Evolutionary conservation across 768 basidiomycete species (phyloP).

Genomic region (Amanita molliuscula): DNA sequence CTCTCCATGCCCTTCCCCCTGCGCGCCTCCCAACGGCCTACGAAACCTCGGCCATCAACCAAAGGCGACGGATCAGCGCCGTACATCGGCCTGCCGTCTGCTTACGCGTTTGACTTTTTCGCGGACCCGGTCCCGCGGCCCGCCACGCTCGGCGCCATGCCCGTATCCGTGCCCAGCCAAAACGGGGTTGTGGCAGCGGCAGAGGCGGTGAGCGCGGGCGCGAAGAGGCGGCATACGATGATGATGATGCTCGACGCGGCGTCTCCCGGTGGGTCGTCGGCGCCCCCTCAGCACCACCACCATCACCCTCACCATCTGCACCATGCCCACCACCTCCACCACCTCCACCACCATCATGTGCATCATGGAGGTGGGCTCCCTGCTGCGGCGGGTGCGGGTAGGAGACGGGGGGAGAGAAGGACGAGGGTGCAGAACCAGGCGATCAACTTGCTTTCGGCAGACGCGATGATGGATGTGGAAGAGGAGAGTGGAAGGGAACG

Average conservation of each 20-base stretch:
- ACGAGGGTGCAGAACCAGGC: slow-evolving; percentile 24
- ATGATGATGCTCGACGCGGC: slow-evolving; percentile 68
- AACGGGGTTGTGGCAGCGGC: slow-evolving; percentile 11
- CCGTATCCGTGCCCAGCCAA: slow-evolving; percentile 1
- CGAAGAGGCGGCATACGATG: slow-evolving; percentile 68
- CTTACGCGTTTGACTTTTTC: slow-evolving; percentile 14
- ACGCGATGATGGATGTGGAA: slow-evolving; percentile 68
- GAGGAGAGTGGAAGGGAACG: slow-evolving; percentile 60
- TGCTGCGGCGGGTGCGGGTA: slow-evolving; percentile 15
- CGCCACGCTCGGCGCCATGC: slow-evolving; percentile 3
- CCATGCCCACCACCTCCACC: too few relatives aligned
- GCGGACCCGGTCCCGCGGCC: slow-evolving; percentile 12
- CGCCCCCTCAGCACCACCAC: not conserved
- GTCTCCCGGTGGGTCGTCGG: slow-evolving; percentile 21
- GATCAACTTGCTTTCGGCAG: slow-evolving; percentile 26
- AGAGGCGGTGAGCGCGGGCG: slow-evolving; percentile 36
- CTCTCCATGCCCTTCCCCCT: slow-evolving; percentile 1
- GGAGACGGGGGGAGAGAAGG: slow-evolving; percentile 53
- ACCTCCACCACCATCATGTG: slow-evolving; percentile 3
- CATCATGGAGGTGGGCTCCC: slow-evolving; percentile 15
- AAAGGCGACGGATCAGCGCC: slow-evolving; percentile 10
- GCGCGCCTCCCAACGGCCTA: slow-evolving; percentile 16
- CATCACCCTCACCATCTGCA: too few relatives aligned
- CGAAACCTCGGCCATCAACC: slow-evolving; percentile 13
- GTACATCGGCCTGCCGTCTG: slow-evolving; percentile 10